Base-by-base conservation (phyloP, 1,284 basidiomycete genomes). In the Melampsora occidentalis region DNA sequence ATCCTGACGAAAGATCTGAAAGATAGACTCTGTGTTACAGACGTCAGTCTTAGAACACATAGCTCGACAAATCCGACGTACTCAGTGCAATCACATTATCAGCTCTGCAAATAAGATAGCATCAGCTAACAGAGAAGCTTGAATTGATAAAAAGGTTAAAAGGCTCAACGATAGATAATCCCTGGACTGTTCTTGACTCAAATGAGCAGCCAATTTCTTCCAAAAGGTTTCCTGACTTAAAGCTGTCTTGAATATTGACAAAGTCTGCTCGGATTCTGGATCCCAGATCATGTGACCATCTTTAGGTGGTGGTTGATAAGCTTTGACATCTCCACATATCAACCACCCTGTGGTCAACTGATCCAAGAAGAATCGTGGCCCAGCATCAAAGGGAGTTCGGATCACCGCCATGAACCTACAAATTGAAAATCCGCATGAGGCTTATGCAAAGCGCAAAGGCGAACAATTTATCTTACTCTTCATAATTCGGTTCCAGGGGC, bases 321-420 rank as follows among this genome's bases (percentile, higher is more conserved):
- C 87, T 7, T 84, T 80, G 80, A 86, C 81, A 65, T 88, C 84
- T 48, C 88, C 86, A 94, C 95, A 97, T 0, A 89, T 86, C 69
- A 98, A 84, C 87, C 96, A 97, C 0, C 95, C 96, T 1, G 90
- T 91, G 65, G 86, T 84, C 28, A 90, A 85, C 82, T 94, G 92
- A 85, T 98, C 96, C 10, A 91, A 84, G 79, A 89, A 90, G 65
- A 85, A 83, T 18, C 68, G 46, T 14, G 71, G 71, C 7, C 35
- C 28, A 20, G 63, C 71, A 33, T 57, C 53, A 42, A 72, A 35
- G 10, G 71, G 71, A 20, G 62, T 25, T 25, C 39, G 46, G 25
- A 72, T 20, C 16, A 22, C 71, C 25, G 46, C 14, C 22, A 66
- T 22, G n/a, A 72, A 72, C 16, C 71, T 72, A 65, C 16, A 33